A percentile compares a stretch with the other conserved stretches of the same genome.
Evolutionary conservation across 495 filamentous ascomycete genomes (phyloP).

Genomic region (Podospora pseudopauciseta): DNA sequence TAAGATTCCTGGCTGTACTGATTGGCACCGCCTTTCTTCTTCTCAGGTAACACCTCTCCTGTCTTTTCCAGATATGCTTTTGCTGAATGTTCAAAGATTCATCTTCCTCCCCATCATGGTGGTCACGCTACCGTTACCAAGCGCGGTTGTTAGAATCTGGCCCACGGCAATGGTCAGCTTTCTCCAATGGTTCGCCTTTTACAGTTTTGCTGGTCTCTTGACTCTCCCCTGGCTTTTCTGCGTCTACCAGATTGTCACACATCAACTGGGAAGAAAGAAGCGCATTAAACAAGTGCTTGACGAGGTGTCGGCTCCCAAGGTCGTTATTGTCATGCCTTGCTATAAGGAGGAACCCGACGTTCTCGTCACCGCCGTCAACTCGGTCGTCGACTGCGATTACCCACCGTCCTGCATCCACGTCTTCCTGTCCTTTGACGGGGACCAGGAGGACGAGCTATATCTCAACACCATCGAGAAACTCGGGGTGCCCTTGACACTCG

Average conservation of each 20-base stretch:
- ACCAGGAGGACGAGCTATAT: conserved; percentile 82
- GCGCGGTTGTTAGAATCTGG: conserved; percentile 64
- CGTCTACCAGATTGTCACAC: conserved; percentile 82
- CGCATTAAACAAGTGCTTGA: conserved; percentile 81
- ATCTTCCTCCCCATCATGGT: conserved; percentile 94
- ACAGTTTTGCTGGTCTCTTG: conserved; percentile 82
- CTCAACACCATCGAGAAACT: conserved; percentile 84
- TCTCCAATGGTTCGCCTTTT: conserved; percentile 96
- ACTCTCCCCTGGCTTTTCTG: conserved; percentile 91
- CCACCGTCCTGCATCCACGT: conserved; percentile 91
- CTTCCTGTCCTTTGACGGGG: conserved; percentile 94
- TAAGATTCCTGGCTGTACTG: conserved; percentile 68
- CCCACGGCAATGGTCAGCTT: conserved; percentile 61
- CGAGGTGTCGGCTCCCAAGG: conserved; percentile 83
- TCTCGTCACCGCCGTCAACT: conserved; percentile 85
- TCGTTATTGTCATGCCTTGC: conserved; percentile 95
- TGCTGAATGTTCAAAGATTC: conserved; percentile 63
- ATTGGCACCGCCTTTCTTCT: conserved; percentile 70
- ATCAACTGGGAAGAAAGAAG: conserved; percentile 74
- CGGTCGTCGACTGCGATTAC: conserved; percentile 92
- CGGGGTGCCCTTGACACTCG: conserved; percentile 73
- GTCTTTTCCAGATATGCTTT: background rate
- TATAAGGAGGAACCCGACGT: conserved; percentile 89
- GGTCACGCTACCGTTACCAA: conserved; percentile 84
- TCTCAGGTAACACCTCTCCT: conserved; percentile 56